Evolutionary conservation across 257 asterid genomes (phyloP).

Genomic region (Nicotiana undulata): DNA sequence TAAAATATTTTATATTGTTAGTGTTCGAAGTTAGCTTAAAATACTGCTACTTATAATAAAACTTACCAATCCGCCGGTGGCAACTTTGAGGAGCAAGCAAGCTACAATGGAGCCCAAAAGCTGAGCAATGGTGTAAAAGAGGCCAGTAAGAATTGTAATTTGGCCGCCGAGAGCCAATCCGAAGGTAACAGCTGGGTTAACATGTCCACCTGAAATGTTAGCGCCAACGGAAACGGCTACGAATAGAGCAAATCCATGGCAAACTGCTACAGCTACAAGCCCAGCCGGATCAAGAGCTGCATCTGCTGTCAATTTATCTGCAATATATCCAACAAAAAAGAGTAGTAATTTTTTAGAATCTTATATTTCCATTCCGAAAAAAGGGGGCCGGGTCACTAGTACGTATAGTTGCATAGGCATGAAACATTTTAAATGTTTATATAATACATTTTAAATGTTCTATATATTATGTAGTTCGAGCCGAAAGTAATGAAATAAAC

Average conservation of each 20-base stretch:
- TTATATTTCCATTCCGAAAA: too few relatives aligned
- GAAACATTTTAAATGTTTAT: too few relatives aligned
- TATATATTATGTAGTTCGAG: too few relatives aligned
- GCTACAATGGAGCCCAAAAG: slow-evolving; percentile 63
- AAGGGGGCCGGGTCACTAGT: too few relatives aligned
- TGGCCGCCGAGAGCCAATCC: slow-evolving; percentile 84
- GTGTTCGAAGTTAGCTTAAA: too few relatives aligned
- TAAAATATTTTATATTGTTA: too few relatives aligned
- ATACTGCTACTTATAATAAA: background rate
- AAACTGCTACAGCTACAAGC: slow-evolving; percentile 15
- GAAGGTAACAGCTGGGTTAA: slow-evolving; percentile 81
- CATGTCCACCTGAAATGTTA: slow-evolving; percentile 89
- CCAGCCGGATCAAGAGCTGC: slow-evolving; percentile 17
- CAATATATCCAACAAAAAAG: background rate
- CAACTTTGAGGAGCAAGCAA: slow-evolving; percentile 47
- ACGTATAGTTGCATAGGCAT: background rate
- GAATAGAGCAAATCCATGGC: slow-evolving; percentile 32
- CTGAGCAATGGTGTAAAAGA: slow-evolving; percentile 74
- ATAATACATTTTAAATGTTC: background rate
- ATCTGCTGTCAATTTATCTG: slow-evolving; percentile 6
- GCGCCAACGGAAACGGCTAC: slow-evolving; percentile 78
- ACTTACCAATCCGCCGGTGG: slow-evolving; percentile 76
- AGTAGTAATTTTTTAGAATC: background rate
- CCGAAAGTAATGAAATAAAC: background rate
- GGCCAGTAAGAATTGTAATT: slow-evolving; percentile 64